phyloP scores from a whole-genome alignment of 2,329 filamentous ascomycete species.

The Nemania abortiva region DNA sequence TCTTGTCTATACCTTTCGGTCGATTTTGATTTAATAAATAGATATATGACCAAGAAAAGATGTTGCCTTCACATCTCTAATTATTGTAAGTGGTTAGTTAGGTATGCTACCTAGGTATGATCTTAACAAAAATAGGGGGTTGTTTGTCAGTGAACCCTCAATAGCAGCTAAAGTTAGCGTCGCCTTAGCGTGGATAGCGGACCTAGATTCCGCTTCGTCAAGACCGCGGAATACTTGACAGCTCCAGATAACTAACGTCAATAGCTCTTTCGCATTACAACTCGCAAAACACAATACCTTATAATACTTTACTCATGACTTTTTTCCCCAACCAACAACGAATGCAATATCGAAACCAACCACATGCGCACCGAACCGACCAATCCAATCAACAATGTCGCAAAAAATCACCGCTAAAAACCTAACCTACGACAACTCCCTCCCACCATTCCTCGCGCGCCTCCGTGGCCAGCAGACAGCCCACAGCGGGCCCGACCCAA shows the following conservation, averaged over 20 bases:
- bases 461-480: slow-evolving; percentile 61
- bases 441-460: slow-evolving; percentile 71
- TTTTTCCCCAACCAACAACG: neutral
- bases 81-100: neutral
- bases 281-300: too few relatives aligned
- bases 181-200: too few relatives aligned
- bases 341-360: neutral
- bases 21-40: too few relatives aligned
- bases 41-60: neutral
- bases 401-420: slow-evolving; percentile 78
- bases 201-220: too few relatives aligned
- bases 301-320: neutral
- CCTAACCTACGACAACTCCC: slow-evolving; percentile 71
- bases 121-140: neutral
- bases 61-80: neutral
- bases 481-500: slow-evolving; percentile 63
- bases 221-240: too few relatives aligned
- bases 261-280: too few relatives aligned
- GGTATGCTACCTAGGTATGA: too few relatives aligned
- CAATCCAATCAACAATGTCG: slow-evolving; percentile 54
- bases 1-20: neutral
- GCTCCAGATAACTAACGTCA: too few relatives aligned
- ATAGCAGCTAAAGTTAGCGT: too few relatives aligned
- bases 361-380: neutral
- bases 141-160: too few relatives aligned